Percentiles rank a stretch among this genome's conserved stretches.
These are phyloP conservation scores for Annulohypoxylon stygium DNA, from an alignment of 495 filamentous ascomycete genomes.

Conservation along the genomic window DNA sequence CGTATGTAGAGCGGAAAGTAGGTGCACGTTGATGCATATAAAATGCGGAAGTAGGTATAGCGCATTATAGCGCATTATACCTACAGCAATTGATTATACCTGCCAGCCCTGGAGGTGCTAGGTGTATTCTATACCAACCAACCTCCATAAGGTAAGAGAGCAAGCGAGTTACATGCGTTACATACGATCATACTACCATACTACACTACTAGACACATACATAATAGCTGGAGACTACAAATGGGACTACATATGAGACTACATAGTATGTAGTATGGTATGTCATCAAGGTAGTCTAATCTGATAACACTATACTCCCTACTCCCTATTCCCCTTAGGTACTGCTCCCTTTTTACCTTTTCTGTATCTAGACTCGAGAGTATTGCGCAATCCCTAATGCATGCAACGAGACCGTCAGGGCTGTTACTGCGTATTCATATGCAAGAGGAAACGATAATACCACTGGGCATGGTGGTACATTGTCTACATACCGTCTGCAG, in stretches of 20 bases:
- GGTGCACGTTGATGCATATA: constrained; percentile 3
- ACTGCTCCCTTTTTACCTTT: constrained; percentile 1
- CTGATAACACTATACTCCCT: constrained; percentile 7
- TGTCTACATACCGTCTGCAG: background rate
- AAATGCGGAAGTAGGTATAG: constrained; percentile 8
- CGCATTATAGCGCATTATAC: background rate
- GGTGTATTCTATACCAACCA: background rate
- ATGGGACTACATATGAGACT: too few relatives aligned
- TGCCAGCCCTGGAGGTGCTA: background rate
- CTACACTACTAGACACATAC: too few relatives aligned
- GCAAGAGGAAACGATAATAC: constrained; percentile 4
- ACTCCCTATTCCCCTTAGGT: background rate
- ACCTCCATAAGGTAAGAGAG: constrained; percentile 4
- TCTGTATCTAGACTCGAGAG: constrained; percentile 8
- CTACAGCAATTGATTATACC: background rate
- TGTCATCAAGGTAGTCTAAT: constrained; percentile 10
- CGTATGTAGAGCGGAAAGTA: constrained; percentile 9
- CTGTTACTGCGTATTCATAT: background rate
- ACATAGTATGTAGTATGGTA: background rate
- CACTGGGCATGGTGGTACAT: background rate
- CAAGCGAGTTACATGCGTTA: background rate
- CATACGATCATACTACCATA: too few relatives aligned
- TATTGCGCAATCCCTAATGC: constrained; percentile 19
- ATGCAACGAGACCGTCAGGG: constrained; percentile 8
- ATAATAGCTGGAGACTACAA: too few relatives aligned